These are phyloP conservation scores for Mycotypha africana DNA, from an alignment of 371 early-diverging fungal genomes.

Conservation along the genomic window DNA sequence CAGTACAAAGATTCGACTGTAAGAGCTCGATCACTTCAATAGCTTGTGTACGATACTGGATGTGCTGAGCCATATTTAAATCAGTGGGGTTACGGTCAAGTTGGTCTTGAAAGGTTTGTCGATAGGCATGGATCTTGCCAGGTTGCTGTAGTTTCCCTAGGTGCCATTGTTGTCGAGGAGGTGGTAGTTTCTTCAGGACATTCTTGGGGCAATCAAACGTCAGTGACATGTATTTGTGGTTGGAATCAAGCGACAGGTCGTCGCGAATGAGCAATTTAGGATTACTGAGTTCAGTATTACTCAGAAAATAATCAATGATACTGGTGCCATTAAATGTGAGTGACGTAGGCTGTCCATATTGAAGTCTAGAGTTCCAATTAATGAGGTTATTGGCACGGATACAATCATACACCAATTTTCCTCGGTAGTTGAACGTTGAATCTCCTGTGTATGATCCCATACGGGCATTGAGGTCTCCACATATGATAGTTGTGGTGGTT, in stretches of 20 bases:
- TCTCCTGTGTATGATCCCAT: constrained; percentile 3
- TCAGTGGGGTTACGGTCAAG: too few species aligned
- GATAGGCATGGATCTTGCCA: too few species aligned
- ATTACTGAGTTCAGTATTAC: neutral
- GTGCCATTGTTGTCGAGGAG: neutral
- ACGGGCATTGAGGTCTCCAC: constrained; percentile 19
- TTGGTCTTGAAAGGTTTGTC: too few species aligned
- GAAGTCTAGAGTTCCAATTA: constrained; percentile 1
- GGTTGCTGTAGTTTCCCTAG: too few species aligned
- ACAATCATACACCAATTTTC: neutral
- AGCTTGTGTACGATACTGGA: too few species aligned
- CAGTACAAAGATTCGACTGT: too few species aligned
- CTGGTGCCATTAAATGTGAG: neutral
- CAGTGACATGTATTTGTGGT: neutral
- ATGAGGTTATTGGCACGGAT: neutral
- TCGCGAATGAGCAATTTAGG: neutral
- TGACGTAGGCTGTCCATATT: constrained; percentile 9
- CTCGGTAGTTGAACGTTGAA: neutral
- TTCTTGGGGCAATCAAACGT: neutral
- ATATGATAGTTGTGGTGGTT: constrained; percentile 9
- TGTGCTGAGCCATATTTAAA: too few species aligned
- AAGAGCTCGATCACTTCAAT: too few species aligned
- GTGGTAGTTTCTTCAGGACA: neutral
- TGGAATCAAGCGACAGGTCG: neutral
- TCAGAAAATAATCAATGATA: constrained; percentile 2